A percentile compares a stretch with the other conserved stretches of the same genome.
Conservation (phyloP, 306 rosid species). For the Mucuna pruriens region DNA sequence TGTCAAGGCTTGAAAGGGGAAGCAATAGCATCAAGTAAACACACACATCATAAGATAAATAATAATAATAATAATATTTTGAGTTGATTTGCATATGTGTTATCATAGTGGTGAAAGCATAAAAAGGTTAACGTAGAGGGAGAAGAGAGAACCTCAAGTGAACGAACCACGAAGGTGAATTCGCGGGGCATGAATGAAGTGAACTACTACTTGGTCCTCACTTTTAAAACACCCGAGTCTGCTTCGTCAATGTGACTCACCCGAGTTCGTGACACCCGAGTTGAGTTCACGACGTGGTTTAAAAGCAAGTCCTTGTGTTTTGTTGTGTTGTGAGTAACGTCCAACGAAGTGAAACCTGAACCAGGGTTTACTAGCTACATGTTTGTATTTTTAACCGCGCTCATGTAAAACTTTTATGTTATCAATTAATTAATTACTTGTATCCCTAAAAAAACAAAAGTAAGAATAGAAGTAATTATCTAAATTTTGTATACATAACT, state of each 20-base stretch:
- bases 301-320: neutral
- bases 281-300: slow-evolving; percentile 19
- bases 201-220: slow-evolving; percentile 5
- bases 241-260: neutral
- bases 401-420: neutral
- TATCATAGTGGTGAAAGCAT: slow-evolving; percentile 26
- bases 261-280: slow-evolving; percentile 7
- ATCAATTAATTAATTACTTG: neutral
- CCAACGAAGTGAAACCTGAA: neutral
- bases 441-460: neutral
- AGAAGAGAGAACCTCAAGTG: slow-evolving; percentile 46
- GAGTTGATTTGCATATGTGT: slow-evolving; percentile 47
- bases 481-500: neutral
- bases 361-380: neutral
- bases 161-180: slow-evolving; percentile 30
- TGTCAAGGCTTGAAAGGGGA: slow-evolving; percentile 50
- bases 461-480: neutral
- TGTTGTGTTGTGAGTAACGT: neutral
- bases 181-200: slow-evolving; percentile 35
- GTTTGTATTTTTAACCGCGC: neutral
- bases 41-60: neutral
- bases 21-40: slow-evolving; percentile 37
- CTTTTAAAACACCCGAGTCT: slow-evolving; percentile 32
- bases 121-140: slow-evolving; percentile 14
- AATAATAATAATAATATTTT: slow-evolving; percentile 29